Conservation (phyloP, 106 monocot species). For the Phalaenopsis equestris region DNA sequence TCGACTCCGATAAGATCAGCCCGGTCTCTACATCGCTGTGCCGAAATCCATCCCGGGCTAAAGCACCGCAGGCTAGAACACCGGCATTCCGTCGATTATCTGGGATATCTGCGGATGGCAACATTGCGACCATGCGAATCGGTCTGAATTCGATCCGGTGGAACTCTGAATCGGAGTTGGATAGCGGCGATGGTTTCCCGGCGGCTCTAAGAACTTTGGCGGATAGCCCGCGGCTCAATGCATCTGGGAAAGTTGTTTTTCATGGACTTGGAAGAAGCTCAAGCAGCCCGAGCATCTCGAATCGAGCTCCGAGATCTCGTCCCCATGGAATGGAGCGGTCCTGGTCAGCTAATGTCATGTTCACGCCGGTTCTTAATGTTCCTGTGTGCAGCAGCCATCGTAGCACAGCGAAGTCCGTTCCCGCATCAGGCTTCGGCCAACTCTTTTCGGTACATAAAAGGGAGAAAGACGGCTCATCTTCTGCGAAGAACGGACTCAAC, state of each 20-base stretch:
- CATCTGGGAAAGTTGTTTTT: constrained; percentile 56
- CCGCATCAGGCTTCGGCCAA: constrained; percentile 23
- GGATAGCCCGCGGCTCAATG: constrained; percentile 55
- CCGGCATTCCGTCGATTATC: neutral
- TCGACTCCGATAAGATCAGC: constrained; percentile 45
- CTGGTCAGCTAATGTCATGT: constrained; percentile 34
- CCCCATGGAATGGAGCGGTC: constrained; percentile 32
- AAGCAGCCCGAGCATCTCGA: constrained; percentile 47
- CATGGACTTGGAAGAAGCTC: constrained; percentile 48
- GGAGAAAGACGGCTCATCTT: constrained; percentile 5
- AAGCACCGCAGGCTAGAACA: constrained; percentile 4
- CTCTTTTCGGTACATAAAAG: constrained; percentile 16
- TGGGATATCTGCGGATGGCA: neutral
- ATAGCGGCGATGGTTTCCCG: neutral
- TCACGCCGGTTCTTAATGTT: constrained; percentile 48
- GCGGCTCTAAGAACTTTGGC: constrained; percentile 2
- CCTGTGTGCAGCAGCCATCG: constrained; percentile 24
- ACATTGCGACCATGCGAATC: neutral
- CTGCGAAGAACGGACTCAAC: neutral
- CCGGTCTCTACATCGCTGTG: neutral
- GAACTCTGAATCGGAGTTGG: neutral
- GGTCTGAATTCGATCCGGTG: neutral
- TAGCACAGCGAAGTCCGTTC: constrained; percentile 15
- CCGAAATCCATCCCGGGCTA: constrained; percentile 12
- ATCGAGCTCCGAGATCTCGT: constrained; percentile 21